Evolutionary conservation across 2,329 filamentous ascomycete species (phyloP), one percentile per base, ranked within the genome.

Genomic region (Alternaria triticina): DNA sequence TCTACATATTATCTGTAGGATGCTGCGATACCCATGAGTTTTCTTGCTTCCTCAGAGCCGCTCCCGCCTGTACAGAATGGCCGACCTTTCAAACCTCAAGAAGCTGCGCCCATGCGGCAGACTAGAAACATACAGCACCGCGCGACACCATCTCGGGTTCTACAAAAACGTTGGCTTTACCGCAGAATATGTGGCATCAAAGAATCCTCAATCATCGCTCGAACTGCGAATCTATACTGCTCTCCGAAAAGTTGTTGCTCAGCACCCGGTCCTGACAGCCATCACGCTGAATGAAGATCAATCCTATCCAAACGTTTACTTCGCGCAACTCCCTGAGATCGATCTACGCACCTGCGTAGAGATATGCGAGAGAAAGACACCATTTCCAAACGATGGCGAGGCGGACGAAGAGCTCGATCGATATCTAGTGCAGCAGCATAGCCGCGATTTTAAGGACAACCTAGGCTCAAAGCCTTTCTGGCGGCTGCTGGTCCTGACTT

Each of bases 111-210:
- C 66, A 22, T 73, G 70, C 40, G 71, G 83, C 46, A 76, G 74
- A 22, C 68, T 83, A 44, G 83, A 86, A 70, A 79, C 81, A 49
- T 82, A 79, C 68, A 83, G 82, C 6, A 82, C 82, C 2, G 67
- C 78, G 9, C 78, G 81, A 36, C 82, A 85, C 56, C 72, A 82
- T 52, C 65, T 83, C 4, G 74, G 75, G 1, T 81, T 82, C 54
- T 85, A 84, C 70, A 77, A 77, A 54, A 85, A 83, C 66, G 80
- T 83, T 25, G 80, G 76, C 8, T 70, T 83, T 23, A 74, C 80
- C 22, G 82, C 79, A 51, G 77, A 72, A 23, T 75, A 76, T 62
- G 54, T 13, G 13, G 40, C 30, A 13, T 25, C 45, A 27, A 23
- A 15, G 28, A n/a, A 13, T 43, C 20, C 23, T 15, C 25, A 27